Base-by-base conservation (phyloP, 2,329 filamentous ascomycete genomes). In the Chalaropsis thielavioides region DNA sequence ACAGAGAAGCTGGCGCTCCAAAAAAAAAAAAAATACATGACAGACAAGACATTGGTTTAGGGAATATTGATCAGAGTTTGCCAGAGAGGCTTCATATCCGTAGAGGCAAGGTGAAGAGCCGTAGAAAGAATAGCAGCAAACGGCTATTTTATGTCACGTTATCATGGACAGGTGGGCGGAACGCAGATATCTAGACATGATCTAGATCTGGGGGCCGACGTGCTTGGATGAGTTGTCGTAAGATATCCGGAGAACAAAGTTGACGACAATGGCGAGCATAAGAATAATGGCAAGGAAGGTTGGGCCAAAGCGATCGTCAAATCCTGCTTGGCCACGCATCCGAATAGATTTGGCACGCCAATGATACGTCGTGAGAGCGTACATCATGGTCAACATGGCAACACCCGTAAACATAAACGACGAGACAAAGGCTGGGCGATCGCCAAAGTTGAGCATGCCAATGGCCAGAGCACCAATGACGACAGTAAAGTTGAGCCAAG, bases 401-500 rank as follows among this genome's bases (percentile, higher is more conserved):
- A 99, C 92, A 70, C 91, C 79, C 0, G 94, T 97, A 79, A 99
- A 99, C 63, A 96, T 81, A 63, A 90, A 92, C 65, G 94, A 91
- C 68, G 88, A 92, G 76, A 97, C 96, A 74, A 94, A 94, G 71
- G 92, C 92, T 65, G 95, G 85, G 69, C 86, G 86, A 77, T 99
- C 94, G 74, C 94, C 94, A 72, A 99, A 99, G 81, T 99, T 99
- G 72, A 99, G 86, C 74, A 99, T 91, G 71, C 94, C 94, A 71
- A 99, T 90, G 70, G 94, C 92, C 62, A 99, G 86, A 69, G 94
- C 94, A 73, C 94, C 94, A 68, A 99, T 88, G 76, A 99, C 92
- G 73, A 99, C 92, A 75, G 92, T 96, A 81, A 97, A 97, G 83
- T 99, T 99, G 73, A 99, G 89, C 94, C 94, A 99, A 77, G 91